These are phyloP conservation scores for Penicillium sp. DNA, from an alignment of 2,329 filamentous ascomycete genomes.

Conservation along the genomic window DNA sequence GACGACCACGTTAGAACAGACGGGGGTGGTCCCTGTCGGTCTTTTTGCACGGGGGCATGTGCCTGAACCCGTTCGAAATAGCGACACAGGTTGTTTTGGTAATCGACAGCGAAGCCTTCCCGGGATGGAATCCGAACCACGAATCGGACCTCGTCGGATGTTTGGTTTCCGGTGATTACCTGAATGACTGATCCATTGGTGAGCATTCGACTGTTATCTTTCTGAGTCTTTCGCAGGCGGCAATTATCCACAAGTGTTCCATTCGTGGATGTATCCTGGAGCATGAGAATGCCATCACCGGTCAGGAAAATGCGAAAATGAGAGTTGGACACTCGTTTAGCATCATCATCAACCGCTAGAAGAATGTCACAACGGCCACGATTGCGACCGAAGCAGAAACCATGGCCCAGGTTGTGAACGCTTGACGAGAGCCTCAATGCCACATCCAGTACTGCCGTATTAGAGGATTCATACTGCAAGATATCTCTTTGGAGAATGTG, in stretches of 20 bases:
- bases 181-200: constrained; percentile 71
- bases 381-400: constrained; percentile 87
- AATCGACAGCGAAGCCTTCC: constrained; percentile 66
- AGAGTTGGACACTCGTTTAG: constrained; percentile 81
- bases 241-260: constrained; percentile 81
- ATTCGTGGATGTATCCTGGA: constrained; percentile 94
- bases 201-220: constrained; percentile 62
- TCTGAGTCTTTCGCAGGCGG: constrained; percentile 58
- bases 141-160: constrained; percentile 68
- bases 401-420: constrained; percentile 65
- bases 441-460: constrained; percentile 57
- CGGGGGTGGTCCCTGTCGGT: constrained; percentile 25
- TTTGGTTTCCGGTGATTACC: constrained; percentile 55
- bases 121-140: constrained; percentile 79
- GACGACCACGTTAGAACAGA: constrained; percentile 36
- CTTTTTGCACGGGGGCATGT: constrained; percentile 20
- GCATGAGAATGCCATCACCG: constrained; percentile 79
- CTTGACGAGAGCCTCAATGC: constrained; percentile 75
- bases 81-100: constrained; percentile 64
- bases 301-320: constrained; percentile 95
- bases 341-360: constrained; percentile 65
- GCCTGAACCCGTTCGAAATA: constrained; percentile 56
- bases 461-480: constrained; percentile 42
- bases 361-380: constrained; percentile 67
- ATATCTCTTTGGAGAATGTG: constrained; percentile 59